Evolutionary conservation across 306 rosid species (phyloP).

Genomic region (Cyclanthera cordifolia): DNA sequence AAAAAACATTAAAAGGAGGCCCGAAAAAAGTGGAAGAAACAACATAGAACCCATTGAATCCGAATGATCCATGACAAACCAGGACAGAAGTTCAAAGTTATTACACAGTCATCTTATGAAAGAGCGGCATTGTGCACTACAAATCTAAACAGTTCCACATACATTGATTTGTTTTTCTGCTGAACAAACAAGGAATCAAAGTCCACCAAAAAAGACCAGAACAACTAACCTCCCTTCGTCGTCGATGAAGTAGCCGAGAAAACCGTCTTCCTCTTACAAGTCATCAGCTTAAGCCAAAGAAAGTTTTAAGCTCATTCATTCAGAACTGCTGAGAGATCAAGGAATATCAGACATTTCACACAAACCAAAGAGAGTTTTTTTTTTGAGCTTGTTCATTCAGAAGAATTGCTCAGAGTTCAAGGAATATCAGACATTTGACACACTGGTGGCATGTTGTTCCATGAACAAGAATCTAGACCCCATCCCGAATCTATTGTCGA

Average conservation of each 20-base stretch:
- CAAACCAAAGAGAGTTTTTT: too few species aligned
- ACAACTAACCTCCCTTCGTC: slow-evolving; percentile 9
- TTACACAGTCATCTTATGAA: slow-evolving; percentile 7
- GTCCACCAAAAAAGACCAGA: slow-evolving; percentile 1
- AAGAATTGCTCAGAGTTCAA: slow-evolving; percentile 18
- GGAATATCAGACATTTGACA: slow-evolving; percentile 44
- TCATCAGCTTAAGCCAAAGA: neutral
- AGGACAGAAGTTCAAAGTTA: slow-evolving; percentile 6
- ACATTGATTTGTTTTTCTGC: neutral
- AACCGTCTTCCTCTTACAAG: slow-evolving; percentile 6
- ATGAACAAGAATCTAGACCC: slow-evolving; percentile 30
- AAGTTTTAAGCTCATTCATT: slow-evolving; percentile 28
- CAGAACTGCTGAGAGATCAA: neutral
- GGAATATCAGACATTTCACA: too few species aligned
- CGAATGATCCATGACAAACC: slow-evolving; percentile 11
- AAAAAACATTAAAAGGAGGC: neutral
- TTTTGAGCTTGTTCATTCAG: too few species aligned
- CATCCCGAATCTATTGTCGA: slow-evolving; percentile 30
- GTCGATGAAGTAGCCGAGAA: neutral
- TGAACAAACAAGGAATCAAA: slow-evolving; percentile 11
- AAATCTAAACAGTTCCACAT: slow-evolving; percentile 14
- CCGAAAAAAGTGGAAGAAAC: neutral
- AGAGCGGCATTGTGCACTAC: slow-evolving; percentile 7
- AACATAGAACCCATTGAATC: slow-evolving; percentile 9
- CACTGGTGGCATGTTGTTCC: slow-evolving; percentile 56